Percentiles rank a stretch among this genome's conserved stretches.
Evolutionary conservation across 164 flowering plant genomes (phyloP).

Genomic region (Dillenia suffruticosa): DNA sequence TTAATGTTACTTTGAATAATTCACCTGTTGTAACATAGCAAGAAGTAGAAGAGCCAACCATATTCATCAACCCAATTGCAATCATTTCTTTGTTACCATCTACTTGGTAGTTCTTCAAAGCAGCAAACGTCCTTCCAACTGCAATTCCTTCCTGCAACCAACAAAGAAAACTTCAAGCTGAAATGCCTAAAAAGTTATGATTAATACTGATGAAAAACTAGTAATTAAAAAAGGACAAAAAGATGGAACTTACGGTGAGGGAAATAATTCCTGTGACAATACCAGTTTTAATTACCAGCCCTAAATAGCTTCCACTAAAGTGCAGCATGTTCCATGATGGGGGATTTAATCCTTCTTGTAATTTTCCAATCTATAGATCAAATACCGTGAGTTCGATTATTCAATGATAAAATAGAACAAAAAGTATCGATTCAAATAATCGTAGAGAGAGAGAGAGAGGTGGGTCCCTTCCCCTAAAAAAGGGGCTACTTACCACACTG

Average conservation of each 20-base stretch:
- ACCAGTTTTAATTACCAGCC: conserved; percentile 74
- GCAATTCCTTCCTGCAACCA: conserved; percentile 87
- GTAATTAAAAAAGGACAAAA: neutral
- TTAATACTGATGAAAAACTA: neutral
- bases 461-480: neutral
- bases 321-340: conserved; percentile 78
- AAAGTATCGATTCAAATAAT: conserved; percentile 1
- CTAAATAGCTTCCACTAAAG: conserved; percentile 53
- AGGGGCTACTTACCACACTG: conserved; percentile 50
- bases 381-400: neutral
- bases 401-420: neutral
- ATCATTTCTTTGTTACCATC: conserved; percentile 99
- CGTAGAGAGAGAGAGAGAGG: neutral
- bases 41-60: conserved; percentile 83
- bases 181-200: conserved; percentile 32
- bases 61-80: conserved; percentile 92
- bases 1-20: too few species aligned
- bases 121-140: conserved; percentile 91
- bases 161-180: conserved; percentile 25
- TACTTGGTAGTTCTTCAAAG: conserved; percentile 71
- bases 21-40: conserved; percentile 91
- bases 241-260: conserved; percentile 64
- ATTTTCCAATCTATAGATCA: conserved; percentile 63
- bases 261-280: conserved; percentile 86
- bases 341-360: conserved; percentile 82